Conservation (phyloP, 2,329 filamentous ascomycete species). For the Pleoardoris graminearum region DNA sequence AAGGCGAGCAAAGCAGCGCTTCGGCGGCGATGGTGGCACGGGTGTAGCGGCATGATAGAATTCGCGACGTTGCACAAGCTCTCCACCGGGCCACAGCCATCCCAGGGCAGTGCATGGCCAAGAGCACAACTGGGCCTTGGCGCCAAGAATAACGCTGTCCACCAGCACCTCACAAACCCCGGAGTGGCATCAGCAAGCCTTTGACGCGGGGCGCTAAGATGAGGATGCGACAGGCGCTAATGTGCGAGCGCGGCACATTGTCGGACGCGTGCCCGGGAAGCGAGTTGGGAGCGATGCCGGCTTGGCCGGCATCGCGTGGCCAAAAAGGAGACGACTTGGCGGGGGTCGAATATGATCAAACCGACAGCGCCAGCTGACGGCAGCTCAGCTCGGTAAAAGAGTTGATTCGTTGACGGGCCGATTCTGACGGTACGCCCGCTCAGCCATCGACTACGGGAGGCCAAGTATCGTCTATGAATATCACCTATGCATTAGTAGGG, state of each 20-base stretch:
- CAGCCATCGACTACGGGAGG: too few species aligned
- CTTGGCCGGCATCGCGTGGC: background rate
- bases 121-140: background rate
- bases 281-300: background rate
- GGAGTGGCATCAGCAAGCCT: too few species aligned
- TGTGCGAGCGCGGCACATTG: background rate
- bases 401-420: too few species aligned
- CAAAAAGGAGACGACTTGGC: background rate
- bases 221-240: background rate
- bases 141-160: too few species aligned
- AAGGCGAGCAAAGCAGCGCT: background rate
- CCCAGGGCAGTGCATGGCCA: background rate
- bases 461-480: too few species aligned
- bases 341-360: background rate
- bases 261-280: too few species aligned
- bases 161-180: too few species aligned
- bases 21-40: background rate
- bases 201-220: background rate
- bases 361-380: too few species aligned
- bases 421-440: too few species aligned
- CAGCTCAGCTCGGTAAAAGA: too few species aligned
- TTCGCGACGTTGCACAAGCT: background rate
- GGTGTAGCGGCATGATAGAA: slow-evolving; percentile 2
- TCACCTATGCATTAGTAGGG: too few species aligned
- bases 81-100: background rate